A percentile compares a stretch with the other conserved stretches of the same genome.
Conservation (phyloP, 2,329 filamentous ascomycete species). For the Fusarium sp. region DNA sequence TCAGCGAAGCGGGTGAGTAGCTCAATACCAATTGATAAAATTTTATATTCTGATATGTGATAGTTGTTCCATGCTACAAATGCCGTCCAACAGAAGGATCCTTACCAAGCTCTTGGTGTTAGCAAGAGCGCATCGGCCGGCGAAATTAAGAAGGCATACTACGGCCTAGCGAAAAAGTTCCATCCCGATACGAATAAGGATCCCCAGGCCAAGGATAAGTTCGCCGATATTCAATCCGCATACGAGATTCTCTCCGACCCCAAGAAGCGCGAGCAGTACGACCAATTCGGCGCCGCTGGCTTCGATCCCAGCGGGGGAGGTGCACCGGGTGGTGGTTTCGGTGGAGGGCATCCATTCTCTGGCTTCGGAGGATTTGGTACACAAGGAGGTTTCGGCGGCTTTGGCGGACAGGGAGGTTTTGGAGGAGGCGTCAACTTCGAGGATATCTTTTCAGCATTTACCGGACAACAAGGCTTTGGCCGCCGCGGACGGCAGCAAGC, state of each 20-base stretch:
- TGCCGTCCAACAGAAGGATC: constrained; percentile 70
- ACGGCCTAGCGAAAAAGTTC: constrained; percentile 95
- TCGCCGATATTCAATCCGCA: constrained; percentile 88
- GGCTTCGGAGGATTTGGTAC: constrained; percentile 53
- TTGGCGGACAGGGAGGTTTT: constrained; percentile 68
- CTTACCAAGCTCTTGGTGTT: constrained; percentile 88
- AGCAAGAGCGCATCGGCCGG: constrained; percentile 78
- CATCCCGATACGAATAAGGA: constrained; percentile 99
- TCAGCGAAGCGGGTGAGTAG: constrained; percentile 43
- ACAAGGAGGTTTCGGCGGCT: constrained; percentile 30
- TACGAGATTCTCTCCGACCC: constrained; percentile 94
- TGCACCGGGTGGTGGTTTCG: constrained; percentile 66
- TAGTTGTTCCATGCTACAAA: constrained; percentile 70
- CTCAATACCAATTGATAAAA: background rate
- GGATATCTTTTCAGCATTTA: constrained; percentile 90
- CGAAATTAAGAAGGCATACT: constrained; percentile 99
- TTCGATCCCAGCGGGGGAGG: constrained; percentile 78
- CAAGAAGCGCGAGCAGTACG: constrained; percentile 91
- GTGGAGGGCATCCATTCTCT: constrained; percentile 70
- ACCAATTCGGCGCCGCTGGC: constrained; percentile 86
- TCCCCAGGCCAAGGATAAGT: constrained; percentile 89
- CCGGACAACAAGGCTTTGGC: constrained; percentile 65
- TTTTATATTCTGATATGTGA: constrained; percentile 28
- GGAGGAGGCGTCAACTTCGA: constrained; percentile 92
- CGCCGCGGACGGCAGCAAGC: constrained; percentile 60